Evolutionary conservation across 225 moss, liverwort and hornwort genomes (phyloP), one percentile per base, ranked within the genome.

Genomic region (Straminergon stramineum): DNA sequence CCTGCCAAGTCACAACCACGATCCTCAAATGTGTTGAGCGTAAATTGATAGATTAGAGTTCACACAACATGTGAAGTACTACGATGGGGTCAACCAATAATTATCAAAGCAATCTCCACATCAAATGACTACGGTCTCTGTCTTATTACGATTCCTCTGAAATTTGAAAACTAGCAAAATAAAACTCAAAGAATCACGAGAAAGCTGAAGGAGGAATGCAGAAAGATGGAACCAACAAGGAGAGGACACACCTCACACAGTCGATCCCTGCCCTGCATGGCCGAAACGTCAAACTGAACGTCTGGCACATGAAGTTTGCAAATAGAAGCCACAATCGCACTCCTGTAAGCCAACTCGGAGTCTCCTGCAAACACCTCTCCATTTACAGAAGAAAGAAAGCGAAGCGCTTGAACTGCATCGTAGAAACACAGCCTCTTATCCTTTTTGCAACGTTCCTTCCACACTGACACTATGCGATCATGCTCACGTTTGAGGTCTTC

Each of bases 391-490:
- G 19, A 0, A 52, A 76, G 76, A 52, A 4, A 4, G 52, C 21
- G 34, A 76, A 76, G 52, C 52, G 76, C 51, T 1, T 0, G 1
- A 52, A 0, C 1, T 52, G 8, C 52, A 21, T 1, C 0, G 11
- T 4, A 2, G 7, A 0, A 7, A 18, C 2, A 0, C 31, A 31
- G 11, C 31, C 75, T 11, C 31, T 31, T 1, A 7, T 31, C 31
- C 4, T 1, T 31, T 45, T 17, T 24, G 75, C 31, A 51, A 31
- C 19, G 75, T 11, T 75, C 19, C 75, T 7, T 1, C 75, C 75
- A 75, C 51, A 51, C 75, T 31, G 75, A 51, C 19, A 75, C 1
- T 1, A 75, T 7, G 7, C 7, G 20, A 32, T 51, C 51, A 51
- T 32, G 51, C 75, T 75, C 51, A 51, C 31, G 51, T 12, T 51